These are phyloP conservation scores for Didymella keratinophila DNA, from an alignment of 2,329 filamentous ascomycete species.

Conservation along the genomic window DNA sequence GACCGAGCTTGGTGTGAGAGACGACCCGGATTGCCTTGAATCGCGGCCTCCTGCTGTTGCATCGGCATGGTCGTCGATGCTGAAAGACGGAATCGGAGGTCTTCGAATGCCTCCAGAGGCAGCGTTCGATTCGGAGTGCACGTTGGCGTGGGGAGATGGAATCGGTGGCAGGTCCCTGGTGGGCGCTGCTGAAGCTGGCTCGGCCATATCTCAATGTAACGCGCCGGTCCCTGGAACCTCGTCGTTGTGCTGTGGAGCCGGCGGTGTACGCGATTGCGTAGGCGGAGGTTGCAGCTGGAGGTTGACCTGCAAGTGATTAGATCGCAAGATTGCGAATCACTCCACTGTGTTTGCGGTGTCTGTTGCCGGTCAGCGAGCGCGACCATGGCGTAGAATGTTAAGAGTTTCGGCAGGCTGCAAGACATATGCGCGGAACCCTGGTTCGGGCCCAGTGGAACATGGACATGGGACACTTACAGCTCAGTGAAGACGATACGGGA, in stretches of 20 bases:
- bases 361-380: slow-evolving; percentile 25
- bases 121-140: slow-evolving; percentile 24
- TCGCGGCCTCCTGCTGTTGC: slow-evolving; percentile 40
- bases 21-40: slow-evolving; percentile 47
- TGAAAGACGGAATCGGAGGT: slow-evolving; percentile 44
- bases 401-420: slow-evolving; percentile 18
- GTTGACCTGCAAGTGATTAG: slow-evolving; percentile 2
- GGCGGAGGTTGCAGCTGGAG: neutral
- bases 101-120: slow-evolving; percentile 17
- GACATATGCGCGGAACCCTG: slow-evolving; percentile 30
- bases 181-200: slow-evolving; percentile 33
- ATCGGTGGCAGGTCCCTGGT: slow-evolving; percentile 38
- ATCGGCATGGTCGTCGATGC: slow-evolving; percentile 42
- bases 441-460: slow-evolving; percentile 19
- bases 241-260: neutral
- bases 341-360: slow-evolving; percentile 1
- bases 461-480: slow-evolving; percentile 27
- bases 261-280: neutral
- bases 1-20: slow-evolving; percentile 41
- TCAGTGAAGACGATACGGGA: slow-evolving; percentile 16
- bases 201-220: slow-evolving; percentile 36
- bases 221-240: slow-evolving; percentile 15
- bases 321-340: slow-evolving; percentile 6
- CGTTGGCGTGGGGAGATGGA: slow-evolving; percentile 28
- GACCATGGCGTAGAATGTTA: slow-evolving; percentile 24